phyloP scores from a whole-genome alignment of 257 asterid species.

The Forsythia viridissima region DNA sequence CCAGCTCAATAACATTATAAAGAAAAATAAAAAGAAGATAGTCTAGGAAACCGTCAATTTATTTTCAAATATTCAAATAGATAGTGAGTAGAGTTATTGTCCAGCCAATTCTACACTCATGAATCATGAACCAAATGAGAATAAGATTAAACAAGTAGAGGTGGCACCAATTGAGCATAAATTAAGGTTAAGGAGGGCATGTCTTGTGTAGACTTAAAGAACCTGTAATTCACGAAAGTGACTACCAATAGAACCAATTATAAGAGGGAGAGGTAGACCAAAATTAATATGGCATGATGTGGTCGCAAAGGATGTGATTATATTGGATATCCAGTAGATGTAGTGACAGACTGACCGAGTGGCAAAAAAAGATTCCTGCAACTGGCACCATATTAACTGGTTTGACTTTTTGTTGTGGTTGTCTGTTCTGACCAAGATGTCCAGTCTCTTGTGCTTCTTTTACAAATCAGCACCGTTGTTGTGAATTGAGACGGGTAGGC shows the following conservation, averaged over 20 bases:
- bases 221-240: not conserved
- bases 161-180: not conserved
- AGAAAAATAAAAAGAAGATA: not conserved
- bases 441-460: conserved; percentile 6
- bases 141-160: not conserved
- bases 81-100: not conserved
- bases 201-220: not conserved
- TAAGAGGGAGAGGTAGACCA: not conserved
- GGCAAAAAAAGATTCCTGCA: not conserved
- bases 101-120: not conserved
- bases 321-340: not conserved
- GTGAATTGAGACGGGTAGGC: not conserved
- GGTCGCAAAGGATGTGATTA: not conserved
- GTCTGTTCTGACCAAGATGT: not conserved
- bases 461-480: conserved; percentile 7
- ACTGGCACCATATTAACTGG: not conserved
- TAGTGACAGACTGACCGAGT: not conserved
- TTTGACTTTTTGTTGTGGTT: not conserved
- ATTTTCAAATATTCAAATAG: not conserved
- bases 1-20: conserved; percentile 16
- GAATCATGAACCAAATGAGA: not conserved
- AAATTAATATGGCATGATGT: not conserved
- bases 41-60: conserved; percentile 2
- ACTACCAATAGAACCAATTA: not conserved
- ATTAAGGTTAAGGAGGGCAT: not conserved